phyloP scores from a whole-genome alignment of 805 yeast species.

The Ogataea trehaloabstinens region DNA sequence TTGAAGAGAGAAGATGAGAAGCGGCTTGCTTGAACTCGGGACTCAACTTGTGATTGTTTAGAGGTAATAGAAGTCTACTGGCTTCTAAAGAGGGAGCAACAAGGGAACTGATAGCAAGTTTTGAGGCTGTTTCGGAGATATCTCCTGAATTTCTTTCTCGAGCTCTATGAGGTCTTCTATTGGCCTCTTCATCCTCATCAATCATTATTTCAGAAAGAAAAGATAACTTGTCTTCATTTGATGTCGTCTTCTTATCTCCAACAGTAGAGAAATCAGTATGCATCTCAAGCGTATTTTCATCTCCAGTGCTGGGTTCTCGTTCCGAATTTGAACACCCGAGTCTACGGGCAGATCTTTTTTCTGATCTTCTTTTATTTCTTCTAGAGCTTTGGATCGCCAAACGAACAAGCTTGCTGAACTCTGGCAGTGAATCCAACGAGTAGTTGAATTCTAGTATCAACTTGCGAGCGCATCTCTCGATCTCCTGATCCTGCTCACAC shows the following conservation, averaged over 20 bases:
- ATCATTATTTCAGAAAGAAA: conserved; percentile 26
- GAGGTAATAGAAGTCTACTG: conserved; percentile 20
- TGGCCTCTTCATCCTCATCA: conserved; percentile 29
- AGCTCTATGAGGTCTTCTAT: conserved; percentile 17
- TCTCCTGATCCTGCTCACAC: conserved; percentile 85
- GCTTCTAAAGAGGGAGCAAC: conserved; percentile 37
- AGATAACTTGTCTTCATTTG: conserved; percentile 19
- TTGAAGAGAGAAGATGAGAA: conserved; percentile 36
- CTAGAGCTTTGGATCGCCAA: conserved; percentile 94
- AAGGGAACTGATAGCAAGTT: conserved; percentile 46
- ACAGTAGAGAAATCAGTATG: not conserved
- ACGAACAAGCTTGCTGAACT: conserved; percentile 85
- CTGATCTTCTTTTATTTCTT: conserved; percentile 74
- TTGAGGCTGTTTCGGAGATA: conserved; percentile 33
- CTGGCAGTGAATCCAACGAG: conserved; percentile 53
- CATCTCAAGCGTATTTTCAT: not conserved
- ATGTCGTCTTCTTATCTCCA: not conserved
- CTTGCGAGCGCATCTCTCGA: conserved; percentile 72
- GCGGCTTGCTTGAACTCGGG: conserved; percentile 28
- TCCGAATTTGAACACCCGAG: not conserved
- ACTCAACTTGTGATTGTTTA: conserved; percentile 23
- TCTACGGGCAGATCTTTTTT: conserved; percentile 35
- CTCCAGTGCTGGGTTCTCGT: not conserved
- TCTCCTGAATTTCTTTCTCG: conserved; percentile 17
- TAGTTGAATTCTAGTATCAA: conserved; percentile 78